Percentiles rank a stretch among this genome's conserved stretches.
phyloP scores from a whole-genome alignment of 2,329 filamentous ascomycete genomes.

The Claviceps sp. region DNA sequence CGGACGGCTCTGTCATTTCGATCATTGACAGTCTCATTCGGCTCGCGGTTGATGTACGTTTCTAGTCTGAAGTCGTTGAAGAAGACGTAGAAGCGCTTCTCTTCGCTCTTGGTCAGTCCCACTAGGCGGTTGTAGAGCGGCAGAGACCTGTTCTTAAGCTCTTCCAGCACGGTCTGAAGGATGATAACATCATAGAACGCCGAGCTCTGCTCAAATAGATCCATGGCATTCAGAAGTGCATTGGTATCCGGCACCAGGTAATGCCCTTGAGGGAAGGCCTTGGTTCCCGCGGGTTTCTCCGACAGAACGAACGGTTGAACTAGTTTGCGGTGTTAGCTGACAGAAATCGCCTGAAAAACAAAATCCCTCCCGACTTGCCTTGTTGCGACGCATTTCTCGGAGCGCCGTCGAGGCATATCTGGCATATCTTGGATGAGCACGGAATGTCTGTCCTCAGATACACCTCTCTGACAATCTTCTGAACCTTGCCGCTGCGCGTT shows the following conservation, averaged over 20 bases:
- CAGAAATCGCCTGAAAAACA: not conserved
- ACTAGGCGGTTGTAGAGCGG: slow-evolving; percentile 91
- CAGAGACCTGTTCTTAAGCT: slow-evolving; percentile 83
- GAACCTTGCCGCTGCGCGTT: slow-evolving; percentile 89
- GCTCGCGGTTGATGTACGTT: slow-evolving; percentile 64
- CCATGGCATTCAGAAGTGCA: slow-evolving; percentile 89
- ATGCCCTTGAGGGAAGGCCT: slow-evolving; percentile 70
- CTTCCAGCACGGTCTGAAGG: slow-evolving; percentile 89
- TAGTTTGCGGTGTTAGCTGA: slow-evolving; percentile 20
- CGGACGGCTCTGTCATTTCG: slow-evolving; percentile 89
- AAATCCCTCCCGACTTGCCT: slow-evolving; percentile 33
- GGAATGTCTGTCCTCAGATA: slow-evolving; percentile 95
- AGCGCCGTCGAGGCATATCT: slow-evolving; percentile 57
- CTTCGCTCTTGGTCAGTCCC: slow-evolving; percentile 82
- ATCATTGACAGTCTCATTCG: slow-evolving; percentile 85
- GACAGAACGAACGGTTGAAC: slow-evolving; percentile 78
- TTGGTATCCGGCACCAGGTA: slow-evolving; percentile 96
- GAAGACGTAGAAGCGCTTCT: slow-evolving; percentile 96
- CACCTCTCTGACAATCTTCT: slow-evolving; percentile 95
- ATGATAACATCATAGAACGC: slow-evolving; percentile 96
- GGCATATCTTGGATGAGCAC: slow-evolving; percentile 85
- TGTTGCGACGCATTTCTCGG: slow-evolving; percentile 69
- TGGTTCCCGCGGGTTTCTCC: slow-evolving; percentile 73
- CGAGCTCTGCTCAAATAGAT: slow-evolving; percentile 82
- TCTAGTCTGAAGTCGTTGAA: slow-evolving; percentile 97